Evolutionary conservation across 495 filamentous ascomycete genomes (phyloP), one percentile per base, ranked within the genome.

Genomic region (Trichoderma orchidacearum): DNA sequence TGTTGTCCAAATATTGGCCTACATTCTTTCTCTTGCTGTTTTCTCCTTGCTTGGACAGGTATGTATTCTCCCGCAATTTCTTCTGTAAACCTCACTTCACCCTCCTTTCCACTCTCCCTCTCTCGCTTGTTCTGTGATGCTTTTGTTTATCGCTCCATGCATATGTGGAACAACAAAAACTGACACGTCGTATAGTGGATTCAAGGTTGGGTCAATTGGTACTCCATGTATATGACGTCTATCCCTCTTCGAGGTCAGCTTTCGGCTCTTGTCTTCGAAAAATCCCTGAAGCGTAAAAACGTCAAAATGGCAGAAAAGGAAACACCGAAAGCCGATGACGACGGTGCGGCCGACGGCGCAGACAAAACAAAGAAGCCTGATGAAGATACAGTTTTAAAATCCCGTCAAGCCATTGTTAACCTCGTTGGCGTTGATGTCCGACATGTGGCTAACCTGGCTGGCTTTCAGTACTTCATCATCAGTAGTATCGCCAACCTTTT

Each of bases 201-300:
- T 2, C 30, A 55, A 34, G 53, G 53, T 18, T 55, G 53, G 53
- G 32, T 55, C n/a, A 36, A 25, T 17, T 55, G 32, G 30, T 36
- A n/a, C 18, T 36, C 53, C n/a, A 55, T 55, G 23, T 27, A 31
- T 0, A 75, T 80, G 34, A 60, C 90, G 3, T 76, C 75, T 21
- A 73, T 88, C 18, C 85, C 84, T 2, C 72, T 91, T 30, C 80
- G 84, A 30, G 74, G 79, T 23, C 84, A 90, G 56, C 70, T 92
- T 1, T 84, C 85, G 1, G 80, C 86, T 1, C 69, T 88, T 18
- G 78, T 92, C 9, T 91, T 91, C 59, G 77, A 81, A 36, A 93
- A 94, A 65, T 77, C 86, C 0, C 84, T 89, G 81, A 80, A 84
- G 28, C 78, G 83, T 34, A 94, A 93, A 61, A 87, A 94, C 66